Evolutionary conservation across 805 yeast genomes (phyloP).

Genomic region (Candida fluviatilis): DNA sequence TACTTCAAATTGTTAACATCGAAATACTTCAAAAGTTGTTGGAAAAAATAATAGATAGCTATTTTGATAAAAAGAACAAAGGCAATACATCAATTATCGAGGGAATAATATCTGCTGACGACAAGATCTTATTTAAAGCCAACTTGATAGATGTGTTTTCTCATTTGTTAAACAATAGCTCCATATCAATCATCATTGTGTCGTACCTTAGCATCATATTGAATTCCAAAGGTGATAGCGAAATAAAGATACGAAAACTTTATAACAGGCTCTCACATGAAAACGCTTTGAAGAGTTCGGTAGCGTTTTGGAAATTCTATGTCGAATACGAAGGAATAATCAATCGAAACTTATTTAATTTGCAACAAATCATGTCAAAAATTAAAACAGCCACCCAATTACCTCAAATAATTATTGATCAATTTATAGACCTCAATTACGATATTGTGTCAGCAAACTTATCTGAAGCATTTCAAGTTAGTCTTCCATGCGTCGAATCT

Average conservation of each 20-base stretch:
- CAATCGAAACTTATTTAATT: slow-evolving; percentile 40
- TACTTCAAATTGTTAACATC: slow-evolving; percentile 8
- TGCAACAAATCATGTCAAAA: slow-evolving; percentile 42
- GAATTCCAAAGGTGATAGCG: slow-evolving; percentile 10
- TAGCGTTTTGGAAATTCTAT: slow-evolving; percentile 53
- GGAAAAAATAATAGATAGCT: slow-evolving; percentile 13
- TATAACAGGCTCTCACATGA: slow-evolving; percentile 25
- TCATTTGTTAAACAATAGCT: slow-evolving; percentile 35
- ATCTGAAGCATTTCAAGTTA: slow-evolving; percentile 3
- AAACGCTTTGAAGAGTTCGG: slow-evolving; percentile 33
- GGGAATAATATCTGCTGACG: background rate
- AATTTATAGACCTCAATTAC: slow-evolving; percentile 15
- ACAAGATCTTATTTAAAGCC: background rate
- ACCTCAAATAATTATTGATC: slow-evolving; percentile 46
- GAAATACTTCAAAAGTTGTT: slow-evolving; percentile 14
- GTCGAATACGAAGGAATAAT: slow-evolving; percentile 48
- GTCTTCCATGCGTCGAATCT: slow-evolving; percentile 10
- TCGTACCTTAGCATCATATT: slow-evolving; percentile 27
- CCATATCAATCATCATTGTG: slow-evolving; percentile 34
- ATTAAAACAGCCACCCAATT: slow-evolving; percentile 44
- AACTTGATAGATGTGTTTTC: slow-evolving; percentile 15
- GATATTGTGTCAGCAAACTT: slow-evolving; percentile 16
- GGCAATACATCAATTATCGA: slow-evolving; percentile 8
- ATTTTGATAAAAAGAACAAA: slow-evolving; percentile 16
- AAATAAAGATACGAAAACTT: slow-evolving; percentile 17